Percentiles rank a stretch among this genome's conserved stretches.
phyloP scores from a whole-genome alignment of 441 rosid genomes.

The Brassica hybrid region DNA sequence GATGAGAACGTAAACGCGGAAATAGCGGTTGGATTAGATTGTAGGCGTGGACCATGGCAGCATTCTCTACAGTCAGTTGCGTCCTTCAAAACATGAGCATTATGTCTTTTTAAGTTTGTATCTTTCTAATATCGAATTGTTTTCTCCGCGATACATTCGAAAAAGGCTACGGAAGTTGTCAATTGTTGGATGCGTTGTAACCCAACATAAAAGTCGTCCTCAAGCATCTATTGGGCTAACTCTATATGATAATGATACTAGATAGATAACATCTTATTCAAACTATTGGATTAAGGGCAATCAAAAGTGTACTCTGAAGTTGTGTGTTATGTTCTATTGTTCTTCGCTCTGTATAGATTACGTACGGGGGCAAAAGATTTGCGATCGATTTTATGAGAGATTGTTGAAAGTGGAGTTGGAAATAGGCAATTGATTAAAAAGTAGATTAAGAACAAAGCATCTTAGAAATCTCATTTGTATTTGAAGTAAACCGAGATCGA shows the following conservation, averaged over 20 bases:
- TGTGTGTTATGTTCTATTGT: neutral
- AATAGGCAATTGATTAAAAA: no score
- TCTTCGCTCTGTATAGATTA: no score
- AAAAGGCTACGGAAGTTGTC: neutral
- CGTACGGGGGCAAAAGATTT: no score
- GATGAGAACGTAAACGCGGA: constrained; percentile 33
- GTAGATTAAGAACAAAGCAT: no score
- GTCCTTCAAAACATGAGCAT: constrained; percentile 36
- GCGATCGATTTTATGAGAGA: no score
- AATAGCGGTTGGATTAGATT: constrained; percentile 30
- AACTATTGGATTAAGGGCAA: neutral
- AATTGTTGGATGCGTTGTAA: no score
- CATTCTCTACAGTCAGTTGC: constrained; percentile 22
- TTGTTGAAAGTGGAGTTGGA: no score
- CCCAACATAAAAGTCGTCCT: no score
- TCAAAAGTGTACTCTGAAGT: neutral
- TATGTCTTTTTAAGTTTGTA: constrained; percentile 6
- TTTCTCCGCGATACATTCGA: neutral
- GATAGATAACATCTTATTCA: neutral
- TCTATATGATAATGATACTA: neutral
- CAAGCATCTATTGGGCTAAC: no score
- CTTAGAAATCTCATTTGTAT: no score
- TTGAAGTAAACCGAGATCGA: no score
- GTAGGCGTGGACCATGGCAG: constrained; percentile 26
- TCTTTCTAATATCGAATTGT: constrained; percentile 1